These are phyloP conservation scores for Fusarium nygamai DNA, from an alignment of 2,329 filamentous ascomycete genomes.

Conservation along the genomic window DNA sequence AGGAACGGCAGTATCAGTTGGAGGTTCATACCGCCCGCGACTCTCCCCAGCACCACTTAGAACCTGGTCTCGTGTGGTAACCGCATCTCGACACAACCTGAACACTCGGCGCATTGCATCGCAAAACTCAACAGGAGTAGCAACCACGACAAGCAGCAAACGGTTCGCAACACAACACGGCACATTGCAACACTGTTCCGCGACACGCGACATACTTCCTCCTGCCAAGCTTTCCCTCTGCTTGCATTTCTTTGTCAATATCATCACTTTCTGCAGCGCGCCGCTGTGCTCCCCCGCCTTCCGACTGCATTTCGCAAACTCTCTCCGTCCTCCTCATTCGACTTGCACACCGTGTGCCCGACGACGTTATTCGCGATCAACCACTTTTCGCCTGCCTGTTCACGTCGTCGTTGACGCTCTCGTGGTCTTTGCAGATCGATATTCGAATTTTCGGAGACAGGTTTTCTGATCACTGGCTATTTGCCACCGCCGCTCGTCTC, in stretches of 20 bases:
- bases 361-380: constrained; percentile 24
- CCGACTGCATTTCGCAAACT: constrained; percentile 30
- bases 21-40: constrained; percentile 37
- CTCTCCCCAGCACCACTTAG: constrained; percentile 37
- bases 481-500: constrained; percentile 33
- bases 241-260: constrained; percentile 12
- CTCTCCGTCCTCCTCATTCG: constrained; percentile 15
- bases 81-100: constrained; percentile 39
- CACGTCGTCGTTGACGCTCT: constrained; percentile 8
- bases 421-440: constrained; percentile 26
- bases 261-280: constrained; percentile 33
- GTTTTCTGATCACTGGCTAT: constrained; percentile 23
- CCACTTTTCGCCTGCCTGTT: not conserved
- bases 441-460: constrained; percentile 18
- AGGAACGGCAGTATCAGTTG: constrained; percentile 40
- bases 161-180: constrained; percentile 32
- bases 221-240: constrained; percentile 3
- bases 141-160: constrained; percentile 28
- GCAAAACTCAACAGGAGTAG: constrained; percentile 27
- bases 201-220: constrained; percentile 33
- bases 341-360: constrained; percentile 14
- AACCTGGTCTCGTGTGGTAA: constrained; percentile 45
- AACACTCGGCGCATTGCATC: constrained; percentile 35
- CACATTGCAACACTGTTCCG: constrained; percentile 33
- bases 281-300: constrained; percentile 40